Conservation (phyloP, 495 filamentous ascomycete species). For the Beverwykella pulmonaria region DNA sequence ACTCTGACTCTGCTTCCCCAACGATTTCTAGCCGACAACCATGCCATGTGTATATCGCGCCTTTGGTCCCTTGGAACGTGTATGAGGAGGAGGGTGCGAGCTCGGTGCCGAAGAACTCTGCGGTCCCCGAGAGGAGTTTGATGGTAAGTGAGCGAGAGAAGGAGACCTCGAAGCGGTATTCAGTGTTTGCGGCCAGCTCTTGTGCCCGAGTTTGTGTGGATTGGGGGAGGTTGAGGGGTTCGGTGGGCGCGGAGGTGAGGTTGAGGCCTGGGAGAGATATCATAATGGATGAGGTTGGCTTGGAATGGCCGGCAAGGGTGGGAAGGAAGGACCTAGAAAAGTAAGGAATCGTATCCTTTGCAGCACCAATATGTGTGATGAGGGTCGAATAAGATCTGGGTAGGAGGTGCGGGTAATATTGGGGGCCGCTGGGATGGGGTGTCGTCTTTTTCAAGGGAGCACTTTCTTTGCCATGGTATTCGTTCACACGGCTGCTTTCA, state of each 20-base stretch:
- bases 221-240: constrained; percentile 6
- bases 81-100: constrained; percentile 75
- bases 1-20: constrained; percentile 67
- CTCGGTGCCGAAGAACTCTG: constrained; percentile 95
- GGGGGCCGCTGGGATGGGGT: not conserved
- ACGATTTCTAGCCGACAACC: constrained; percentile 81
- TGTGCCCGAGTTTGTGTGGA: constrained; percentile 32
- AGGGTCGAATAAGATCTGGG: too few relatives aligned
- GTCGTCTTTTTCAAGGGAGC: not conserved
- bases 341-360: not conserved
- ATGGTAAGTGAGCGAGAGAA: constrained; percentile 51
- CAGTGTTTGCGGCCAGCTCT: constrained; percentile 52
- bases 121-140: constrained; percentile 75
- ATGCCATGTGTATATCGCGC: constrained; percentile 87
- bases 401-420: too few relatives aligned
- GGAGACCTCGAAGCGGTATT: constrained; percentile 92
- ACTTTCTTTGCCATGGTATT: not conserved
- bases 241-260: constrained; percentile 18
- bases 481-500: not conserved
- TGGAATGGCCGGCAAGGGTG: not conserved
- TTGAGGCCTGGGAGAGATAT: constrained; percentile 36
- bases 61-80: constrained; percentile 79
- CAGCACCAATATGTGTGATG: not conserved
- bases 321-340: too few relatives aligned
- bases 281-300: not conserved